A percentile compares a stretch with the other conserved stretches of the same genome.
These are phyloP conservation scores for Cercospora sp. DNA, from an alignment of 2,329 filamentous ascomycete species.

Conservation along the genomic window DNA sequence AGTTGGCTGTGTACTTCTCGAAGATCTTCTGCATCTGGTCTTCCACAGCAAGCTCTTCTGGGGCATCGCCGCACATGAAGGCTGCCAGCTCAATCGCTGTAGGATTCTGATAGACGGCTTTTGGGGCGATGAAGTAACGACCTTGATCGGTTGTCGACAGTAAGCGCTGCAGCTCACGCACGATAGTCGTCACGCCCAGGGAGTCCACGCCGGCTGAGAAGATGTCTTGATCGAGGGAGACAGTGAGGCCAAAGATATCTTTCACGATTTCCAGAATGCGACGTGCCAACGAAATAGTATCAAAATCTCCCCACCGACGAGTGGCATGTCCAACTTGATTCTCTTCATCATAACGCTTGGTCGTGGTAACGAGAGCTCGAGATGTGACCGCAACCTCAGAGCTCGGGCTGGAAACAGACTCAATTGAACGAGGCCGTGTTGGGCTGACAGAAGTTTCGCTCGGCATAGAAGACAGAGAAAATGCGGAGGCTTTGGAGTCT, in stretches of 20 bases:
- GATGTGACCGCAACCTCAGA: slow-evolving; percentile 6
- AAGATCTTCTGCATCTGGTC: slow-evolving; percentile 29
- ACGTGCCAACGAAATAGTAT: slow-evolving; percentile 4
- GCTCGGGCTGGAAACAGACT: slow-evolving; percentile 4
- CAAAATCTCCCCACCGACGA: background rate
- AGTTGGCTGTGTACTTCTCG: slow-evolving; percentile 32
- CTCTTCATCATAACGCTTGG: background rate
- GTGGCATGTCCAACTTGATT: background rate
- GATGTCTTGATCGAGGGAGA: slow-evolving; percentile 16
- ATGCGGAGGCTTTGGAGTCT: slow-evolving; percentile 13
- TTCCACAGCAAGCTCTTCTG: slow-evolving; percentile 6
- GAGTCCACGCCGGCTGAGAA: slow-evolving; percentile 22
- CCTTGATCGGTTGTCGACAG: slow-evolving; percentile 29
- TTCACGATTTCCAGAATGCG: slow-evolving; percentile 18
- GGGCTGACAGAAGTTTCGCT: background rate
- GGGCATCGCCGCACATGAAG: slow-evolving; percentile 13
- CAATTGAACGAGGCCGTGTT: background rate
- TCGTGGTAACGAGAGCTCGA: background rate
- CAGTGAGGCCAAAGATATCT: slow-evolving; percentile 6
- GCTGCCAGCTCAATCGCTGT: slow-evolving; percentile 49
- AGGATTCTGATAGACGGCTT: slow-evolving; percentile 42
- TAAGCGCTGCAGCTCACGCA: slow-evolving; percentile 12
- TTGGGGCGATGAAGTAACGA: slow-evolving; percentile 42
- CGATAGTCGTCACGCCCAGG: slow-evolving; percentile 43
- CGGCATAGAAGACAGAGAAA: background rate